Percentiles rank a stretch among this genome's conserved stretches.
phyloP scores from a whole-genome alignment of 2,329 filamentous ascomycete species.

The Ophiognomonia clavigignenti-juglandacearum region DNA sequence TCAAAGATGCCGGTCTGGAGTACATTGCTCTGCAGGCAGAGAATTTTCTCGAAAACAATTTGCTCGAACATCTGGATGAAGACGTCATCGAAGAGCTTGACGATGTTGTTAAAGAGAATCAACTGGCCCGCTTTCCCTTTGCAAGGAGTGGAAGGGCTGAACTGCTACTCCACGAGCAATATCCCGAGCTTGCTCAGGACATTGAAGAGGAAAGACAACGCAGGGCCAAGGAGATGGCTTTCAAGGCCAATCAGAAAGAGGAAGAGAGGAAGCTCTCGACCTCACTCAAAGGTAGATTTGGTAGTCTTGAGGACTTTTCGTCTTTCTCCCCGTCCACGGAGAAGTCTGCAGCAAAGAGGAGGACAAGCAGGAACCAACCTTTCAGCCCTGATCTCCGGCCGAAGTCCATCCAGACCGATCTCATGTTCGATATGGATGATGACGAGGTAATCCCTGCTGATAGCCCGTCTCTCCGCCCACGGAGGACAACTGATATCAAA shows the following conservation, averaged over 20 bases:
- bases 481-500: conserved; percentile 15
- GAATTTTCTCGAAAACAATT: conserved; percentile 82
- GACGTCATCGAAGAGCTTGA: conserved; percentile 81
- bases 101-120: conserved; percentile 73
- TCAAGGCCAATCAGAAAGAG: conserved; percentile 58
- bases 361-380: conserved; percentile 45
- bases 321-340: conserved; percentile 37
- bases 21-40: conserved; percentile 92
- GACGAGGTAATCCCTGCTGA: conserved; percentile 44
- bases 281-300: conserved; percentile 55
- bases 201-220: conserved; percentile 65
- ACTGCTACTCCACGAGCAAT: conserved; percentile 55
- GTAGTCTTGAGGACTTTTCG: conserved; percentile 60
- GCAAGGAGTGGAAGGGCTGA: conserved; percentile 72
- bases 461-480: conserved; percentile 27
- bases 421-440: conserved; percentile 95
- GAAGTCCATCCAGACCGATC: conserved; percentile 64
- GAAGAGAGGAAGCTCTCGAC: conserved; percentile 59
- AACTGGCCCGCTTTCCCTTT: conserved; percentile 71
- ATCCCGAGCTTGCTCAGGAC: conserved; percentile 58
- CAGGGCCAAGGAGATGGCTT: conserved; percentile 72
- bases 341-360: conserved; percentile 41
- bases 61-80: conserved; percentile 80
- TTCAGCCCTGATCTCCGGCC: conserved; percentile 64
- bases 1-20: conserved; percentile 83